A percentile compares a stretch with the other conserved stretches of the same genome.
Evolutionary conservation across 257 asterid genomes (phyloP).

Genomic region (Misopates orontium): DNA sequence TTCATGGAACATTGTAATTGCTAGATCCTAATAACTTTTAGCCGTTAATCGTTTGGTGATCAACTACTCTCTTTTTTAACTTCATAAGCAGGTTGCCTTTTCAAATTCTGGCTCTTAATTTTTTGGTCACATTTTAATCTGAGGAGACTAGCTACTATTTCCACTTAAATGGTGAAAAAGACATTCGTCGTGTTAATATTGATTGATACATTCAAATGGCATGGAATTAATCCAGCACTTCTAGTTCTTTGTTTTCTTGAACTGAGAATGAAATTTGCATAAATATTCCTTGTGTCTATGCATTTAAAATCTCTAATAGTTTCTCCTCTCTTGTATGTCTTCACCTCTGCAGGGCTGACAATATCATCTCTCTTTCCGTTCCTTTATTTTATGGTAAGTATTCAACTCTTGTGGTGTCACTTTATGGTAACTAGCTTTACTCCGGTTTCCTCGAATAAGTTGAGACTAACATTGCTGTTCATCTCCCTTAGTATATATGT

Average conservation of each 20-base stretch:
- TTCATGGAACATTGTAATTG: no score
- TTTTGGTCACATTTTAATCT: not conserved
- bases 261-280: not conserved
- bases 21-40: no score
- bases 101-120: not conserved
- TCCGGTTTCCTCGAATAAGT: no score
- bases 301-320: not conserved
- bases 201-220: not conserved
- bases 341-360: slow-evolving; percentile 57
- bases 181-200: not conserved
- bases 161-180: not conserved
- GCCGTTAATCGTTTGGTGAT: no score
- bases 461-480: no score
- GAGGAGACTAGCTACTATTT: no score
- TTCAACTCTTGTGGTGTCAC: slow-evolving; percentile 1
- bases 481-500: no score
- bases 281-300: not conserved
- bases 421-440: not conserved
- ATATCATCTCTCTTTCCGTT: slow-evolving; percentile 79
- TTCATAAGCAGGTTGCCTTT: not conserved
- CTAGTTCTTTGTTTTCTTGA: not conserved
- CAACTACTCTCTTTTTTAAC: not conserved
- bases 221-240: not conserved
- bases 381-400: slow-evolving; percentile 77
- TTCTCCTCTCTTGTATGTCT: not conserved